phyloP scores from a whole-genome alignment of 1,284 basidiomycete genomes.

The Apiotrichum montevideense region DNA sequence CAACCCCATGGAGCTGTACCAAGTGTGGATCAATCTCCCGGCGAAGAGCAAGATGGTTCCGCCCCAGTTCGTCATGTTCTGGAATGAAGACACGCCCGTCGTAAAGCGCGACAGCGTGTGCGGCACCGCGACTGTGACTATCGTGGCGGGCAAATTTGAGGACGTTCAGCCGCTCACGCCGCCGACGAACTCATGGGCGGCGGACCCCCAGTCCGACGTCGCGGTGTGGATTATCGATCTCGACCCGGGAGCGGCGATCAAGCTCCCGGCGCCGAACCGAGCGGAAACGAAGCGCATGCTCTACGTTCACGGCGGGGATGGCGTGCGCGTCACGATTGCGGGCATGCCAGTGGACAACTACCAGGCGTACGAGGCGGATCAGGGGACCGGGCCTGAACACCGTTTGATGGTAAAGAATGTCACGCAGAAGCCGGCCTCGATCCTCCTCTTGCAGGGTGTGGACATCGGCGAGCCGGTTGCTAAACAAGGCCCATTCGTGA shows the following conservation, averaged over 20 bases:
- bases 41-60: conserved; percentile 8
- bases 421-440: not conserved
- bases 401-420: conserved; percentile 10
- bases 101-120: conserved; percentile 6
- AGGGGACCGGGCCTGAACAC: not conserved
- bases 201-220: conserved; percentile 13
- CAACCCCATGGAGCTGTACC: conserved; percentile 13
- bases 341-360: conserved; percentile 6
- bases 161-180: conserved; percentile 3
- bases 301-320: conserved; percentile 11
- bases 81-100: conserved; percentile 10
- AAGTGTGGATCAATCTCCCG: conserved; percentile 18
- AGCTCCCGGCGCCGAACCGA: conserved; percentile 9
- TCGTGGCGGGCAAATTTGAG: conserved; percentile 16
- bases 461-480: conserved; percentile 15
- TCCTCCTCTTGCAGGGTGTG: conserved; percentile 16
- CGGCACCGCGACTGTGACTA: conserved; percentile 3
- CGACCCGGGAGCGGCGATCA: conserved; percentile 9
- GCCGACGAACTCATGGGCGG: conserved; percentile 7
- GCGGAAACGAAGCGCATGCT: conserved; percentile 11
- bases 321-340: conserved; percentile 7
- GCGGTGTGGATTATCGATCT: conserved; percentile 15
- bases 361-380: conserved; percentile 3
- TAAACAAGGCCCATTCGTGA: conserved; percentile 16
- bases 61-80: conserved; percentile 15